Conservation (phyloP, 306 rosid species). For the Quillaja saponaria region DNA sequence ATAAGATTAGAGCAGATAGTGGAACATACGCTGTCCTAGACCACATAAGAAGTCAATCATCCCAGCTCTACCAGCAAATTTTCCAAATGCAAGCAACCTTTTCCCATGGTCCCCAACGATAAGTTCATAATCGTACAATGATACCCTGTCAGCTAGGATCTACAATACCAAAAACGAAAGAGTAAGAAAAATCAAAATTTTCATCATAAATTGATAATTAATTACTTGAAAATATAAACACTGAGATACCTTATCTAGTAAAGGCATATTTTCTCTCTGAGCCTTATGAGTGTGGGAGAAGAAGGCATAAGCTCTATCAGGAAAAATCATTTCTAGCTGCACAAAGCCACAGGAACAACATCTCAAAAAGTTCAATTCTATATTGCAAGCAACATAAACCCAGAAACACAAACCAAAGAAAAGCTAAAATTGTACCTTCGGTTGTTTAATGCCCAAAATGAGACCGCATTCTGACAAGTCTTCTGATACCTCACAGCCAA, state of each 20-base stretch:
- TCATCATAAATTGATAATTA: constrained; percentile 5
- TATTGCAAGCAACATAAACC: background rate
- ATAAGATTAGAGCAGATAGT: constrained; percentile 4
- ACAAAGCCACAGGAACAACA: constrained; percentile 16
- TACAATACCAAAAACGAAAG: constrained; percentile 24
- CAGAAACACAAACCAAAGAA: background rate
- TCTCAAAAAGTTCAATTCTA: constrained; percentile 1
- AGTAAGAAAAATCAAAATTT: constrained; percentile 23
- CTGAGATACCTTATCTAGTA: constrained; percentile 67
- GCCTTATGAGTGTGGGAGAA: constrained; percentile 97
- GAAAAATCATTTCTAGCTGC: constrained; percentile 86
- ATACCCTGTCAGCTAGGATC: constrained; percentile 72
- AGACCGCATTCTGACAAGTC: constrained; percentile 87
- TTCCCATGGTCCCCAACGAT: constrained; percentile 77
- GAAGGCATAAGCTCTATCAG: constrained; percentile 86
- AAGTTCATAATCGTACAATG: constrained; percentile 84
- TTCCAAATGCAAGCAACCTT: constrained; percentile 86
- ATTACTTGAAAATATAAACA: constrained; percentile 8
- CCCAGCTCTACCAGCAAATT: constrained; percentile 95
- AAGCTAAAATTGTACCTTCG: constrained; percentile 47
- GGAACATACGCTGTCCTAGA: constrained; percentile 74
- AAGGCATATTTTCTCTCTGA: constrained; percentile 91
- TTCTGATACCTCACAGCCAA: constrained; percentile 84
- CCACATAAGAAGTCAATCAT: constrained; percentile 78
- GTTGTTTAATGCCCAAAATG: constrained; percentile 85